Evolutionary conservation across 805 yeast species (phyloP).

Genomic region (Starmera dryadoides): DNA sequence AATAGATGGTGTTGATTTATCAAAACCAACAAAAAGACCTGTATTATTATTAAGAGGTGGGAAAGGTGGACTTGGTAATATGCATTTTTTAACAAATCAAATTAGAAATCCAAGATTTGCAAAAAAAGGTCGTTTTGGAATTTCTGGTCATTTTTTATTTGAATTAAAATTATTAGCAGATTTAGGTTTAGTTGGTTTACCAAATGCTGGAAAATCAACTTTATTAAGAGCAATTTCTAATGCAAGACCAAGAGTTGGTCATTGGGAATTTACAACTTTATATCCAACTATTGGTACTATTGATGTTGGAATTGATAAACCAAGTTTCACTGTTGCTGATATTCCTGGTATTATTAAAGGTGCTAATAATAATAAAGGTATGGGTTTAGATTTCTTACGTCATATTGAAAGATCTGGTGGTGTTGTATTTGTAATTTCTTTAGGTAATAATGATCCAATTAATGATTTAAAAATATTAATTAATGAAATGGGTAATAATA

Average conservation of each 20-base stretch:
- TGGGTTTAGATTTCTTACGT: slow-evolving; percentile 88
- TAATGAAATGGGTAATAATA: slow-evolving; percentile 61
- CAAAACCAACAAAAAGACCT: slow-evolving; percentile 56
- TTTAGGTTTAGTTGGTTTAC: slow-evolving; percentile 88
- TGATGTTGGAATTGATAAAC: slow-evolving; percentile 50
- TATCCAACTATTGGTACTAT: slow-evolving; percentile 92
- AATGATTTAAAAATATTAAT: slow-evolving; percentile 56
- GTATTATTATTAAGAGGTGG: slow-evolving; percentile 76
- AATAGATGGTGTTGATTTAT: slow-evolving; percentile 69
- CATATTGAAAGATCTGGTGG: slow-evolving; percentile 93
- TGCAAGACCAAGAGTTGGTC: slow-evolving; percentile 89
- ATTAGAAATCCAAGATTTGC: slow-evolving; percentile 89
- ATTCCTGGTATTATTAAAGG: slow-evolving; percentile 94
- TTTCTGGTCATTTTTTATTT: slow-evolving; percentile 61
- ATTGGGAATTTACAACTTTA: slow-evolving; percentile 94
- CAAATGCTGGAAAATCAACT: slow-evolving; percentile 96
- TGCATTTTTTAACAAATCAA: slow-evolving; percentile 81
- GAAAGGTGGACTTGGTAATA: slow-evolving; percentile 90
- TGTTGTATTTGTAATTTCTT: slow-evolving; percentile 75
- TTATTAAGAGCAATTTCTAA: slow-evolving; percentile 77
- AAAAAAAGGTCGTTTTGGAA: slow-evolving; percentile 66
- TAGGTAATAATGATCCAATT: slow-evolving; percentile 63
- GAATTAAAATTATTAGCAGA: slow-evolving; percentile 90
- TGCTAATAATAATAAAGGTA: slow-evolving; percentile 78
- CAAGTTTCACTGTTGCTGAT: slow-evolving; percentile 86